Evolutionary conservation across 352 stramenopile species (phyloP), one percentile per base, ranked within the genome.

Genomic region (Phytophthora constricta): DNA sequence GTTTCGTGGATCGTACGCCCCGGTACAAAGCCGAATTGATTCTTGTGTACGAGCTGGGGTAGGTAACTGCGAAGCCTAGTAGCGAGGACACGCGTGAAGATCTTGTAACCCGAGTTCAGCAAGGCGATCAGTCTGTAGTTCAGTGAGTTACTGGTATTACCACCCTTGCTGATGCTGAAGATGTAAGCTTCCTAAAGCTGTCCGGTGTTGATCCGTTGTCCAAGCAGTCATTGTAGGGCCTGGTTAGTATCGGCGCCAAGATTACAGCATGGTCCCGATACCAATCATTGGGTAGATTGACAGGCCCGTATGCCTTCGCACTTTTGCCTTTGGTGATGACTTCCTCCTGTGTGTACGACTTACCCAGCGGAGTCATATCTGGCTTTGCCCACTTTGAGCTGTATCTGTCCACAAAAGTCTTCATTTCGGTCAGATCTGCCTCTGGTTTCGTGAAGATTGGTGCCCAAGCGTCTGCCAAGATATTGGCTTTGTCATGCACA

Each of bases 401-500:
- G n/a, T n/a, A n/a, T n/a, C n/a, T n/a, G n/a, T n/a, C n/a, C n/a
- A n/a, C n/a, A n/a, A n/a, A n/a, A n/a, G n/a, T n/a, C n/a, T n/a
- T n/a, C n/a, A n/a, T n/a, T n/a, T n/a, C n/a, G n/a, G 1, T 3
- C 1, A 58, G 3, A 4, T 41, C 19, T 5, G 46, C 25, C 17
- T 20, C 26, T 11, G 31, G 5, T 11, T 14, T 34, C 4, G 50
- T 58, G 1, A 65, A 34, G 20, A 43, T 50, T 16, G 5, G 5
- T 2, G 10, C 19, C 47, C 57, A 53, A 5, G 1, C 26, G 16
- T 58, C 47, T 13, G 47, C 57, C 0, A 65, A 7, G 3, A 51
- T 65, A 11, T 58, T 22, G 2, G 34, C 37, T 11, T 65, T 58
- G 2, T 58, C 47, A 20, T 65, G 57, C n/a, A n/a, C n/a, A n/a